phyloP scores from a whole-genome alignment of 2,329 filamentous ascomycete species.

The Dothideomycetes sp. region DNA sequence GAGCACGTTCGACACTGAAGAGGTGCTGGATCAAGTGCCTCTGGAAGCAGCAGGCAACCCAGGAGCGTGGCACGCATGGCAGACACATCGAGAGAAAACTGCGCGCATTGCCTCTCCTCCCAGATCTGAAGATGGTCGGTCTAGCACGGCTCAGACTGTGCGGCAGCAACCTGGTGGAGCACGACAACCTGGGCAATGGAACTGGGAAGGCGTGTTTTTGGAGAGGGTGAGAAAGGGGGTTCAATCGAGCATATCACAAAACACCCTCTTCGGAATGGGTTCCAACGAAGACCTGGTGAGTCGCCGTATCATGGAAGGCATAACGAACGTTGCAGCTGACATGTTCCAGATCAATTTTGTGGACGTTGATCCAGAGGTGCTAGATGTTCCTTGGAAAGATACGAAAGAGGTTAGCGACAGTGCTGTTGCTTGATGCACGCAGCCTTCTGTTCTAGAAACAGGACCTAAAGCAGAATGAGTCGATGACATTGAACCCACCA shows the following conservation, averaged over 20 bases:
- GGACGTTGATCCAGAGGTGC: conserved; percentile 15
- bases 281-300: conserved; percentile 64
- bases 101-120: conserved; percentile 17
- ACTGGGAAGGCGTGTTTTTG: conserved; percentile 97
- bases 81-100: conserved; percentile 52
- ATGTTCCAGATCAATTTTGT: conserved; percentile 18
- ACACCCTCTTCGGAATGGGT: conserved; percentile 63
- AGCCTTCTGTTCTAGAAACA: not conserved
- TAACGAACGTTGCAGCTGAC: not conserved
- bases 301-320: not conserved
- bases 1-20: conserved; percentile 69
- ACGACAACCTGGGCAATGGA: conserved; percentile 74
- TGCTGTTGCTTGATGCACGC: conserved; percentile 1
- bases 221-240: conserved; percentile 75
- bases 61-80: conserved; percentile 92
- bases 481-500: not conserved
- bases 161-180: conserved; percentile 34
- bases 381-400: conserved; percentile 13
- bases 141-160: conserved; percentile 15
- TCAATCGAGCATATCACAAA: conserved; percentile 66
- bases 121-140: conserved; percentile 14
- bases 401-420: not conserved
- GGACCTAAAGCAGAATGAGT: not conserved
- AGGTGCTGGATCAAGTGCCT: conserved; percentile 67
- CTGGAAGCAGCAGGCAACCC: conserved; percentile 78